These are phyloP conservation scores for sunflower (Helianthus annuus) DNA, from an alignment of 129 eudicot species.

Conservation along the genomic window HanXRQr2.0-SUNRISE NC_035433.2:102907505-102908004, in stretches of 20 bases:
- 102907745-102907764: no score
- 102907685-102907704: no score
- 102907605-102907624: conserved; percentile 52
- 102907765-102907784: no score
- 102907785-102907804: neutral
- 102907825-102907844: neutral
- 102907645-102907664: no score
- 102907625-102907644: neutral
- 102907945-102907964: conserved; percentile 53
- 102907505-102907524: neutral
- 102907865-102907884: conserved; percentile 78
- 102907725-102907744: no score
- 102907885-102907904: conserved; percentile 69
- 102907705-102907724: no score
- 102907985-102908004: neutral
- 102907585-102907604: conserved; percentile 69
- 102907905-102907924: conserved; percentile 73
- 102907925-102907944: conserved; percentile 61
- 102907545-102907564: conserved; percentile 95
- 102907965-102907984: conserved; percentile 64
- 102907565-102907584: conserved; percentile 78
- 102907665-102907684: no score
- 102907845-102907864: conserved; percentile 62
- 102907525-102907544: conserved; percentile 58
- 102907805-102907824: neutral